phyloP scores from a whole-genome alignment of 2,329 filamentous ascomycete species.

The Thielaviopsis musarum region DNA sequence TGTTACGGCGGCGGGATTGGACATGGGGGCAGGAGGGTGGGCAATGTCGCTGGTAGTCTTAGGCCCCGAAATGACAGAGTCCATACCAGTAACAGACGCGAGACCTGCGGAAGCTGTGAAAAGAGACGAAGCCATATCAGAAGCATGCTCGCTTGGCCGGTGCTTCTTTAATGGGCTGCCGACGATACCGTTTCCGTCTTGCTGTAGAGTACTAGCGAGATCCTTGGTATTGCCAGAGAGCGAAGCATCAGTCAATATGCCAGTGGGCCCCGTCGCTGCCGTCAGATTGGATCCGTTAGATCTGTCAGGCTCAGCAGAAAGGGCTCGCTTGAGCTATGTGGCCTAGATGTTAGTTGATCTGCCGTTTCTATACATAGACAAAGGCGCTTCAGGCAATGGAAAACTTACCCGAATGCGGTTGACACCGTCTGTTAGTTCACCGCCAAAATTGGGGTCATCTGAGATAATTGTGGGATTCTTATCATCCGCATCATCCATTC shows the following conservation, averaged over 20 bases:
- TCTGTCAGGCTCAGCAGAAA: constrained; percentile 50
- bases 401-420: constrained; percentile 59
- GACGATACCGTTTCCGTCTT: constrained; percentile 20
- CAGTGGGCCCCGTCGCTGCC: constrained; percentile 24
- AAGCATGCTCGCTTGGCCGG: constrained; percentile 32
- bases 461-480: constrained; percentile 44
- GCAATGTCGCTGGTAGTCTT: constrained; percentile 4
- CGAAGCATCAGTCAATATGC: constrained; percentile 7
- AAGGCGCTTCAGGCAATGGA: neutral
- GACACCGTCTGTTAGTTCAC: constrained; percentile 65
- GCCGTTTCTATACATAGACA: neutral
- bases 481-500: constrained; percentile 48
- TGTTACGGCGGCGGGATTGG: neutral
- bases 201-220: constrained; percentile 6
- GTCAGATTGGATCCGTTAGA: constrained; percentile 17
- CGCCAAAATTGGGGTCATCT: constrained; percentile 55
- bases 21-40: constrained; percentile 3
- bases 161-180: constrained; percentile 65
- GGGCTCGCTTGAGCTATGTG: constrained; percentile 58
- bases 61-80: constrained; percentile 5
- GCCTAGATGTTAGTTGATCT: neutral
- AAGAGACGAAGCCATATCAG: constrained; percentile 9
- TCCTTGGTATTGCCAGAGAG: constrained; percentile 10
- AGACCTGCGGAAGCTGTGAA: constrained; percentile 10
- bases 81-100: constrained; percentile 10